Evolutionary conservation across 2,329 filamentous ascomycete genomes (phyloP).

Genomic region (Colletotrichum sp.): DNA sequence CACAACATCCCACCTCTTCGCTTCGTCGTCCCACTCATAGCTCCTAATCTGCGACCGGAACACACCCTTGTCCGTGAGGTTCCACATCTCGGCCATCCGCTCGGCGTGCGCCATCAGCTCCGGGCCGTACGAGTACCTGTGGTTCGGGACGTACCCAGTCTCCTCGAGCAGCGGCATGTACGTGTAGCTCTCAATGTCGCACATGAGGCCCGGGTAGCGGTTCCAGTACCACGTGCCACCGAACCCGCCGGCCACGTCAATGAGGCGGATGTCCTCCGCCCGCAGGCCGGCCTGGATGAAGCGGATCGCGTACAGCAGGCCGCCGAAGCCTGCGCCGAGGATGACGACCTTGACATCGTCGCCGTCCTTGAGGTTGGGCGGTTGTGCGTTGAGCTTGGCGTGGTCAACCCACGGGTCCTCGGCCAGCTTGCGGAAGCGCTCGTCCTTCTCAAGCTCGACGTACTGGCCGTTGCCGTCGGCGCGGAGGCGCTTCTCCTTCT

Average conservation of each 20-base stretch:
- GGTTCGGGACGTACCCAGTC: conserved; percentile 61
- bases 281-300: conserved; percentile 27
- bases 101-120: conserved; percentile 49
- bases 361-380: conserved; percentile 28
- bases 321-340: conserved; percentile 40
- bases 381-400: conserved; percentile 29
- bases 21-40: conserved; percentile 51
- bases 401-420: conserved; percentile 41
- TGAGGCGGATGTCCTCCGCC: conserved; percentile 41
- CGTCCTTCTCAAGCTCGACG: conserved; percentile 28
- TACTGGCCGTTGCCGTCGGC: conserved; percentile 37
- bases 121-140: conserved; percentile 47
- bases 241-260: conserved; percentile 48
- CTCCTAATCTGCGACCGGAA: conserved; percentile 47
- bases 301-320: conserved; percentile 33
- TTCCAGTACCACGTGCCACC: conserved; percentile 61
- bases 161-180: conserved; percentile 68
- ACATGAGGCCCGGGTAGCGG: conserved; percentile 54
- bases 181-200: conserved; percentile 64
- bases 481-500: conserved; percentile 37
- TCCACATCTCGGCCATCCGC: conserved; percentile 45
- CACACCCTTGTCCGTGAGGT: conserved; percentile 37
- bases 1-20: conserved; percentile 24
- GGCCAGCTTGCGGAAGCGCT: conserved; percentile 27
- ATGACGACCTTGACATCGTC: conserved; percentile 33